Base-by-base conservation (phyloP, 139 green algal species). In the Picocystis salinarum region DNA sequence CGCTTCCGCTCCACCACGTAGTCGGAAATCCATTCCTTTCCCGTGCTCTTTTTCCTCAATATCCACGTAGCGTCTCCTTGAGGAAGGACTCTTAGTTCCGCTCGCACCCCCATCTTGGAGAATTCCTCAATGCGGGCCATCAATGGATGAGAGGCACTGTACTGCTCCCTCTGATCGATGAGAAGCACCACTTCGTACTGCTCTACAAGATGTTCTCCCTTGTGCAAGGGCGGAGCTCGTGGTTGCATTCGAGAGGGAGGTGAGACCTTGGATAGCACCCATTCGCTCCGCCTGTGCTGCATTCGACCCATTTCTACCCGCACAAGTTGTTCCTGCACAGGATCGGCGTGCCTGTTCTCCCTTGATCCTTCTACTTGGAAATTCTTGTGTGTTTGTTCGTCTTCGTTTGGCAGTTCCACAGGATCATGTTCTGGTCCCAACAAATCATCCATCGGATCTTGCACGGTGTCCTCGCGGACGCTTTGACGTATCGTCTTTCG, bases 1-100 rank as follows among this genome's bases (percentile, higher is more conserved):
- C 40, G 45, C 74, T 89, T 89, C 42, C 77, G 65, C 67, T 89
- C 77, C 34, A 81, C 3, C 1, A 89, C 30, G 9, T 52, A 72
- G 42, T 88, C 77, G 40, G 87, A 52, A 40, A 87, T 56, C 28
- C 69, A 85, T 56, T 79, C 61, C 3, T 69, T 71, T 13, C 29
- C 33, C 13, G 24, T 49, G 19, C 25, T 26, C 55, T 42, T 65
- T n/a, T 34, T 41, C 33, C 62, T 50, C 17, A 64, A 70, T 6
- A 82, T 18, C 67, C 71, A 79, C n/a, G 71, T 4, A 3, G 36
- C 58, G 33, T 69, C 59, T 6, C 59, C 59, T 5, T n/a, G n/a
- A n/a, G n/a, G n/a, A n/a, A n/a, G n/a, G 39, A n/a, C 23, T 36
- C 26, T 22, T 48, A 6, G 3, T 50, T 30, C 27, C 48, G 55